These are phyloP conservation scores for Teratosphaeria zuluensis DNA, from an alignment of 2,329 filamentous ascomycete species.

Conservation along the genomic window DNA sequence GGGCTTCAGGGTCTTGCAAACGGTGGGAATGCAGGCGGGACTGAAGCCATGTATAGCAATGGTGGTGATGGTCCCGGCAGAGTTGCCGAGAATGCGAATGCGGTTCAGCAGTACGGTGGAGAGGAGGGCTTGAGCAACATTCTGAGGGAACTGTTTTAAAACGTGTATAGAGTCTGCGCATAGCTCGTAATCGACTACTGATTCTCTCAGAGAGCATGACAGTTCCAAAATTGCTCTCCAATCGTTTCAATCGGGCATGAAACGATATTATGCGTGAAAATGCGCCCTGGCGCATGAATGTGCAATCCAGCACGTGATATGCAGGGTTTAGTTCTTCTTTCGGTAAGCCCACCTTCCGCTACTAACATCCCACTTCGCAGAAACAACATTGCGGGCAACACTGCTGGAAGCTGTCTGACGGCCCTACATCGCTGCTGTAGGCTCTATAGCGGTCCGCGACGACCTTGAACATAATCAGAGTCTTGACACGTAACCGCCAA, in stretches of 20 bases:
- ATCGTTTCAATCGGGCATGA: too few species aligned
- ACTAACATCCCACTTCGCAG: neutral
- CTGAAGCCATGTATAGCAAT: conserved; percentile 14
- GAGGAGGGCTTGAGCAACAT: conserved; percentile 53
- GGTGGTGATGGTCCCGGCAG: neutral
- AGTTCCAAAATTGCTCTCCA: too few species aligned
- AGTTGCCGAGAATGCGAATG: neutral
- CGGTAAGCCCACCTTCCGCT: neutral
- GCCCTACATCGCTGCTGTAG: neutral
- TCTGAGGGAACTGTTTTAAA: conserved; percentile 49
- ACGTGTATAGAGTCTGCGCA: neutral
- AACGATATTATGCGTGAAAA: too few species aligned
- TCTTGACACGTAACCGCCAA: neutral
- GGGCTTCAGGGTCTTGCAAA: conserved; percentile 29
- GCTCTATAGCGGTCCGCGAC: neutral
- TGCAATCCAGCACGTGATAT: neutral
- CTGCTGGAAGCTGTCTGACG: neutral
- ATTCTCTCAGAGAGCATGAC: too few species aligned
- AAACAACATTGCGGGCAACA: neutral
- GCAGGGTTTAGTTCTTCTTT: neutral
- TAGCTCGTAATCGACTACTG: neutral
- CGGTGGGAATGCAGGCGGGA: conserved; percentile 9
- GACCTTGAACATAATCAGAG: neutral
- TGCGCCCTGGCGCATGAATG: too few species aligned
- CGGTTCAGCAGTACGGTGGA: conserved; percentile 33